Evolutionary conservation across 352 stramenopile genomes (phyloP), one percentile per base, ranked within the genome.

Genomic region (Thalassiosira mediterranea): DNA sequence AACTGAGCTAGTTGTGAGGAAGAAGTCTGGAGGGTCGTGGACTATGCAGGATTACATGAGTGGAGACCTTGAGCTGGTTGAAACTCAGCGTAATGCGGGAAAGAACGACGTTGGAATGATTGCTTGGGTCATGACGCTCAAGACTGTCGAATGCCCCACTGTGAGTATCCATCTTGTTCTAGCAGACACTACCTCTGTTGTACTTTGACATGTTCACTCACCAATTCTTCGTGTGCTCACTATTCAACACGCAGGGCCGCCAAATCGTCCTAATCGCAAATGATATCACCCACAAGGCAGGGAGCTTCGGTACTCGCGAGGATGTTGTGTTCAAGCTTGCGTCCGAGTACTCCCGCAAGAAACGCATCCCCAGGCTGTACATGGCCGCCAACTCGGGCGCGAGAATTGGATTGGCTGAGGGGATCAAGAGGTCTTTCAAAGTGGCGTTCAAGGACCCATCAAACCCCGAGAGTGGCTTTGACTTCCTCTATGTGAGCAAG

Each of bases 91-190:
- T 42, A 86, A 93, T 13, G 93, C 95, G 31, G 97, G 97, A 52
- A 88, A 96, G 62, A 99, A 99, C 89, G 89, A 98, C 88, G 97
- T 99, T 56, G 97, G 97, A 62, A 99, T 99, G 97, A 97, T 99
- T 60, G 98, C 97, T 23, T 99, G 98, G 98, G 81, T 98, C 63
- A 91, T 99, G 63, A 98, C 92, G 61, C 75, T 99, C 21, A 97
- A 97, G 84, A 99, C 98, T 48, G 95, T 97, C 0, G 97, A 99
- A 90, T 99, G 97, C 88, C 96, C 95, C 13, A 87, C 96, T 66
- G 86, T 87, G 84, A 88, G 81, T 79, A 40, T 31, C n/a, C 42
- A n/a, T 60, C 47, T 52, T 42, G 34, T 42, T 13, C 34, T 42
- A 42, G 23, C 32, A 32, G 26, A 58, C 11, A 65, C 19, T 49